Conservation (phyloP, 805 yeast genomes). For the Osmozyma mogii region DNA sequence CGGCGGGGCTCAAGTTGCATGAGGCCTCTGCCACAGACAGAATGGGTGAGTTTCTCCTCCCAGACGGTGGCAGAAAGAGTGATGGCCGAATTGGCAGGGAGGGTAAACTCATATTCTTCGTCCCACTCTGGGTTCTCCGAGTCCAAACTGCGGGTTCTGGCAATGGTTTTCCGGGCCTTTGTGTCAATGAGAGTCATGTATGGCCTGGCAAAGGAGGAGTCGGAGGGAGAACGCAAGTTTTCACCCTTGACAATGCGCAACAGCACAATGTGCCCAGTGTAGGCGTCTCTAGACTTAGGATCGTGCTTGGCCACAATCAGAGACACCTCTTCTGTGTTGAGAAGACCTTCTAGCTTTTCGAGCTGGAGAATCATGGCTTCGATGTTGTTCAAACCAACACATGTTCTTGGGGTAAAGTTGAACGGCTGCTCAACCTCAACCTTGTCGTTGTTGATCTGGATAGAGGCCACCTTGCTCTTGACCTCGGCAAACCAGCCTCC, state of each 20-base stretch:
- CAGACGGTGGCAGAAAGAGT: constrained; percentile 58
- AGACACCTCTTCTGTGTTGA: constrained; percentile 54
- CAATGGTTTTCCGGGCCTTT: constrained; percentile 45
- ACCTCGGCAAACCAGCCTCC: constrained; percentile 44
- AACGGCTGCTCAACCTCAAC: constrained; percentile 40
- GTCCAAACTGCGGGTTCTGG: constrained; percentile 58
- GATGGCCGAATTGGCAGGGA: constrained; percentile 33
- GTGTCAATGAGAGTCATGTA: constrained; percentile 60
- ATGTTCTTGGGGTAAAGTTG: constrained; percentile 52
- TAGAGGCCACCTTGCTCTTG: constrained; percentile 40
- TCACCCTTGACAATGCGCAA: constrained; percentile 59
- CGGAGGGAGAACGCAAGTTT: constrained; percentile 31
- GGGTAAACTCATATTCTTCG: constrained; percentile 64
- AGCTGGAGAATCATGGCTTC: constrained; percentile 42
- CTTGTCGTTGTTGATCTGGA: constrained; percentile 27
- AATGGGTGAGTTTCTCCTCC: constrained; percentile 55
- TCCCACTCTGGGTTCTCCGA: constrained; percentile 76
- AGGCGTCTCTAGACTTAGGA: constrained; percentile 21
- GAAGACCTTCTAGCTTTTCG: constrained; percentile 43
- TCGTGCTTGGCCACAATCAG: constrained; percentile 28
- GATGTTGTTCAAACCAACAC: constrained; percentile 71
- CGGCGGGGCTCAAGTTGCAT: constrained; percentile 54
- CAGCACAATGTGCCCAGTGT: constrained; percentile 50
- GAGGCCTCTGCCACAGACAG: constrained; percentile 57
- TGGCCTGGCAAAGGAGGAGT: constrained; percentile 40